Percentiles rank a stretch among this genome's conserved stretches.
Evolutionary conservation across 2,329 filamentous ascomycete species (phyloP).

Genomic region (Coniochaeta sp.): DNA sequence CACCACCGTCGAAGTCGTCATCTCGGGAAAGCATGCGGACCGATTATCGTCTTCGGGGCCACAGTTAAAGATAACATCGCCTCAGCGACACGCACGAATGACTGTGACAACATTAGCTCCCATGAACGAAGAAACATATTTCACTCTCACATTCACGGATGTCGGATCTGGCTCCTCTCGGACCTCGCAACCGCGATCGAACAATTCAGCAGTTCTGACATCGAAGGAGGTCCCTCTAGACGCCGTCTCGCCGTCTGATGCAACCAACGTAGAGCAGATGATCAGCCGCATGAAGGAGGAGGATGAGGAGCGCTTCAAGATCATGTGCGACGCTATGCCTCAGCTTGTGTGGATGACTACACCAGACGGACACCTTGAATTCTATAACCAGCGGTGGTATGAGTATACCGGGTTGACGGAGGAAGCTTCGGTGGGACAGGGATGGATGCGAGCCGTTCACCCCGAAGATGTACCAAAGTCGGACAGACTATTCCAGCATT

Average conservation of each 20-base stretch:
- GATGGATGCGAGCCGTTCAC: conserved; percentile 60
- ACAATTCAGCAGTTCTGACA: conserved; percentile 34
- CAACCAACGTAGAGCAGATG: conserved; percentile 61
- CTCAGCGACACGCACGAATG: conserved; percentile 58
- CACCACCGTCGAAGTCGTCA: conserved; percentile 59
- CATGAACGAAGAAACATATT: conserved; percentile 60
- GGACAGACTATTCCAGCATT: conserved; percentile 50
- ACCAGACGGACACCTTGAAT: conserved; percentile 59
- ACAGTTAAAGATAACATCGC: conserved; percentile 27
- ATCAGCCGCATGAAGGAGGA: conserved; percentile 62
- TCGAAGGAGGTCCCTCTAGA: conserved; percentile 24
- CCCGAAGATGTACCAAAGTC: conserved; percentile 59
- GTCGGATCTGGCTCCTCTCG: conserved; percentile 32
- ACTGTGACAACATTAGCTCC: conserved; percentile 65
- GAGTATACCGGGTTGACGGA: conserved; percentile 64
- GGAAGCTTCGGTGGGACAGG: conserved; percentile 53
- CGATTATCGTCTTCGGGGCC: conserved; percentile 26
- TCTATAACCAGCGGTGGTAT: conserved; percentile 73
- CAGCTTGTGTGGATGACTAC: conserved; percentile 68
- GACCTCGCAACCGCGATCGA: conserved; percentile 16
- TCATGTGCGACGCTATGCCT: conserved; percentile 68
- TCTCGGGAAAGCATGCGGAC: conserved; percentile 41
- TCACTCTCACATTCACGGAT: conserved; percentile 67
- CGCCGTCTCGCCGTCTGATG: conserved; percentile 26
- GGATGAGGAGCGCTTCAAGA: conserved; percentile 66